Evolutionary conservation across 176 grass and related monocot species (phyloP).

Genomic region (Pontederia paniculata): DNA sequence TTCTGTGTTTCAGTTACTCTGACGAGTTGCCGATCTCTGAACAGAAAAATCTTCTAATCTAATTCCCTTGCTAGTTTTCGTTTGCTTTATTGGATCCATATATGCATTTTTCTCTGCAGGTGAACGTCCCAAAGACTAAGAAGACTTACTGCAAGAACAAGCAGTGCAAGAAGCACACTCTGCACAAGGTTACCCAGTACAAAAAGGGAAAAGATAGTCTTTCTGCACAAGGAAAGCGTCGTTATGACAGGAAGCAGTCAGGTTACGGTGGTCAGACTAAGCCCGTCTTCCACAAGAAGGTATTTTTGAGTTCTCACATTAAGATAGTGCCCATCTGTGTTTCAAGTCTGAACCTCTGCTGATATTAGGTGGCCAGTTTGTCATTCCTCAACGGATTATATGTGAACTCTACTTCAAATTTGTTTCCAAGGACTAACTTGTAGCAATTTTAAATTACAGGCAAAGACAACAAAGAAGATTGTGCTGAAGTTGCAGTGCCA

Average conservation of each 20-base stretch:
- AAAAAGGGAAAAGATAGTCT: conserved; percentile 28
- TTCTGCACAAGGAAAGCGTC: conserved; percentile 25
- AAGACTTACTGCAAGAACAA: conserved; percentile 28
- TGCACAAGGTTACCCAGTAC: conserved; percentile 29
- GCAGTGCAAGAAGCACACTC: conserved; percentile 18
- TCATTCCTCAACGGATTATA: too few species aligned
- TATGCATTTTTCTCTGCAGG: not conserved
- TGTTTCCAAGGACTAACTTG: not conserved
- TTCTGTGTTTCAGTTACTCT: too few species aligned
- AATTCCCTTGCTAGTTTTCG: too few species aligned
- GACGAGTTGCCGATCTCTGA: too few species aligned
- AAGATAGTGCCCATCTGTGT: too few species aligned
- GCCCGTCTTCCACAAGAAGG: conserved; percentile 30
- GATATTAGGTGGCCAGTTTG: too few species aligned
- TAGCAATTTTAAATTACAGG: conserved; percentile 4
- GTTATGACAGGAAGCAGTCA: conserved; percentile 26
- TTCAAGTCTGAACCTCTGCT: too few species aligned
- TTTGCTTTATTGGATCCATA: too few species aligned
- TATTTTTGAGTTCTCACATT: not conserved
- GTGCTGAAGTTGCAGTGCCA: conserved; percentile 25
- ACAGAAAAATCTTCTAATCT: too few species aligned
- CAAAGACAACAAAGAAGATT: conserved; percentile 26
- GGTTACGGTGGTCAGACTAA: conserved; percentile 26
- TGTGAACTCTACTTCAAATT: not conserved
- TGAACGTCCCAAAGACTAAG: conserved; percentile 26